Evolutionary conservation across 1,284 basidiomycete species (phyloP).

Genomic region (Cystobasidium slooffiae): DNA sequence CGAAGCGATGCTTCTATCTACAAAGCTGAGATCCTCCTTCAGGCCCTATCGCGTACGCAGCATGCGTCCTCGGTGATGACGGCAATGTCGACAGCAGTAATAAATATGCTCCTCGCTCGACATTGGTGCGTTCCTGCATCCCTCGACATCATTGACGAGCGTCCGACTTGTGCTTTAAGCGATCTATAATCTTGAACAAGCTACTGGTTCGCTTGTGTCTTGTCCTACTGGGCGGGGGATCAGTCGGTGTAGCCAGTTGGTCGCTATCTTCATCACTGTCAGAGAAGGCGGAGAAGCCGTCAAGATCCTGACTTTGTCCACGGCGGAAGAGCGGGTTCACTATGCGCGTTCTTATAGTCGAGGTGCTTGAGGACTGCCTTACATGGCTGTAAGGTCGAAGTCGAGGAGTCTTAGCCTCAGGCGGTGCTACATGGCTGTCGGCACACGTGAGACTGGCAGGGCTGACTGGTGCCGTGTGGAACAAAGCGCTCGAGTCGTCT

Average conservation of each 20-base stretch:
- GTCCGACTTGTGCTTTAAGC: background rate
- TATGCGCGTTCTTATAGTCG: background rate
- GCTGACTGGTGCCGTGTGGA: constrained; percentile 15
- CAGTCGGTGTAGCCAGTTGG: constrained; percentile 9
- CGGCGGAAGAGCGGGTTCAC: background rate
- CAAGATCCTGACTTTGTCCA: background rate
- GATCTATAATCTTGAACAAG: constrained; percentile 6
- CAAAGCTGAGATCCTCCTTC: too few species aligned
- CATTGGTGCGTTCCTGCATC: background rate
- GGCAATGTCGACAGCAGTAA: too few species aligned
- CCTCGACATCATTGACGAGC: background rate
- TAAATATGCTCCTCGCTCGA: too few species aligned
- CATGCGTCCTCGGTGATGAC: too few species aligned
- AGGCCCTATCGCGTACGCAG: too few species aligned
- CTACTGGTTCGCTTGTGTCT: constrained; percentile 24
- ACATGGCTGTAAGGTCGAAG: background rate
- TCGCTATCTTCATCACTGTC: constrained; percentile 25
- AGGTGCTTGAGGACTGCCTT: constrained; percentile 19
- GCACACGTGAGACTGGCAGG: background rate
- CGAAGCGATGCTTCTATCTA: too few species aligned
- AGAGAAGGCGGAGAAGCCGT: background rate
- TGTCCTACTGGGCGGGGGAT: background rate
- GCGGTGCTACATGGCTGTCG: background rate
- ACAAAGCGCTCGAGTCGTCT: constrained; percentile 8
- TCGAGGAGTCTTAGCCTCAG: background rate